Evolutionary conservation across 495 filamentous ascomycete species (phyloP).

Genomic region (Halenospora varia): DNA sequence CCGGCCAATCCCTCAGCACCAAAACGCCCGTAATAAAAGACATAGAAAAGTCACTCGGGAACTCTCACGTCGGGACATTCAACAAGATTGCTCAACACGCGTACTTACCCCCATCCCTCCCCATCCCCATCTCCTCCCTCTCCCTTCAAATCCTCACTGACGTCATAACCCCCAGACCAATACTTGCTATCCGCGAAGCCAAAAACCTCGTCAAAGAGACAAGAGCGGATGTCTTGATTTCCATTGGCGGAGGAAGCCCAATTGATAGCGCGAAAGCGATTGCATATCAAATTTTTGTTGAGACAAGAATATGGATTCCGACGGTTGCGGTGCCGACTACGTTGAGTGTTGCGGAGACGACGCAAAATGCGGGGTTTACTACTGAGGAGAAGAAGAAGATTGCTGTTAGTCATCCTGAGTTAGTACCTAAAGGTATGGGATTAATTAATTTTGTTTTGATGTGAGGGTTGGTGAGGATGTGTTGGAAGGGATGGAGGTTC

Average conservation of each 20-base stretch:
- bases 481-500: not conserved
- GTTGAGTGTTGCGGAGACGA: constrained; percentile 16
- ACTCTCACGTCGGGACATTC: constrained; percentile 6
- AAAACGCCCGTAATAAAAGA: constrained; percentile 13
- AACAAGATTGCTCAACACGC: constrained; percentile 13
- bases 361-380: constrained; percentile 15
- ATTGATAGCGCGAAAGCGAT: constrained; percentile 15
- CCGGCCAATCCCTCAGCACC: constrained; percentile 14
- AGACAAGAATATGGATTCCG: constrained; percentile 12
- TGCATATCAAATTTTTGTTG: constrained; percentile 10
- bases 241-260: constrained; percentile 10
- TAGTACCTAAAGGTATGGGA: constrained; percentile 9
- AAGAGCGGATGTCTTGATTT: constrained; percentile 8
- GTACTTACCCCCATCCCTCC: not conserved
- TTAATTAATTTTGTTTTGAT: not conserved
- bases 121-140: not conserved
- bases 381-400: constrained; percentile 14
- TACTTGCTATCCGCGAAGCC: constrained; percentile 12
- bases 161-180: not conserved
- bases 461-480: not conserved
- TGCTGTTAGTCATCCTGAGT: constrained; percentile 13
- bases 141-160: not conserved
- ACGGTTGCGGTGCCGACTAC: constrained; percentile 15
- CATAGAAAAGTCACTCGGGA: constrained; percentile 5
- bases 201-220: constrained; percentile 1